Conservation (phyloP, 805 yeast genomes). For the Candida maesae region DNA sequence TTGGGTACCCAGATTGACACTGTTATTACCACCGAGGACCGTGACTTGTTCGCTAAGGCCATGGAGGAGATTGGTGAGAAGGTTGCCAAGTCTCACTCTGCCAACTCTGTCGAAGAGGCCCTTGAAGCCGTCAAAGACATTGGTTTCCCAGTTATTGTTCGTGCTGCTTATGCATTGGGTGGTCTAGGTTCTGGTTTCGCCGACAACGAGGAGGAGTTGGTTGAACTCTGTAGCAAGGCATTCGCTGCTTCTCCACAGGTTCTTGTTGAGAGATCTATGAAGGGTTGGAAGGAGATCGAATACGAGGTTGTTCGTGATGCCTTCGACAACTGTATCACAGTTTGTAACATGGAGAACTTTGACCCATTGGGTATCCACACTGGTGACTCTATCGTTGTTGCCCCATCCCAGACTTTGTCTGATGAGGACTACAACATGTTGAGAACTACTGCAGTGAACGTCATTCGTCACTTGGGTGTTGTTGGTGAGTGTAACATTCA, state of each 20-base stretch:
- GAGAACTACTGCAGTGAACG: conserved; percentile 95
- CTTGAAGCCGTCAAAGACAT: conserved; percentile 78
- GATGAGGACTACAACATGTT: conserved; percentile 98
- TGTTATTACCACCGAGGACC: conserved; percentile 94
- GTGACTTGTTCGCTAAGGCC: conserved; percentile 91
- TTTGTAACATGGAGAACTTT: conserved; percentile 98
- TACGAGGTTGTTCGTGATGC: conserved; percentile 98
- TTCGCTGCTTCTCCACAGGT: conserved; percentile 91
- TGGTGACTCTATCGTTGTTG: conserved; percentile 98
- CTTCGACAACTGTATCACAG: conserved; percentile 95
- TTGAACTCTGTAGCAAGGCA: conserved; percentile 84
- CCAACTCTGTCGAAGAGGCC: conserved; percentile 89
- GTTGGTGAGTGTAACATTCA: conserved; percentile 99
- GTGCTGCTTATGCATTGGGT: conserved; percentile 96
- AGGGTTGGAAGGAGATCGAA: conserved; percentile 99
- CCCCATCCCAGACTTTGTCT: conserved; percentile 95
- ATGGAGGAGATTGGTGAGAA: conserved; percentile 95
- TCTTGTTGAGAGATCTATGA: conserved; percentile 91
- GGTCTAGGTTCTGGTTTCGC: conserved; percentile 99
- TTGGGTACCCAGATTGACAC: conserved; percentile 97
- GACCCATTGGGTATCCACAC: conserved; percentile 98
- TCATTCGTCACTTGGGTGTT: conserved; percentile 95
- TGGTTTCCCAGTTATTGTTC: conserved; percentile 94
- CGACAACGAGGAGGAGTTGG: conserved; percentile 71
- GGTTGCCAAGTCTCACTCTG: conserved; percentile 92